Evolutionary conservation across 2,329 filamentous ascomycete species (phyloP), one percentile per base, ranked within the genome.

Genomic region (Pseudonectria buxi): DNA sequence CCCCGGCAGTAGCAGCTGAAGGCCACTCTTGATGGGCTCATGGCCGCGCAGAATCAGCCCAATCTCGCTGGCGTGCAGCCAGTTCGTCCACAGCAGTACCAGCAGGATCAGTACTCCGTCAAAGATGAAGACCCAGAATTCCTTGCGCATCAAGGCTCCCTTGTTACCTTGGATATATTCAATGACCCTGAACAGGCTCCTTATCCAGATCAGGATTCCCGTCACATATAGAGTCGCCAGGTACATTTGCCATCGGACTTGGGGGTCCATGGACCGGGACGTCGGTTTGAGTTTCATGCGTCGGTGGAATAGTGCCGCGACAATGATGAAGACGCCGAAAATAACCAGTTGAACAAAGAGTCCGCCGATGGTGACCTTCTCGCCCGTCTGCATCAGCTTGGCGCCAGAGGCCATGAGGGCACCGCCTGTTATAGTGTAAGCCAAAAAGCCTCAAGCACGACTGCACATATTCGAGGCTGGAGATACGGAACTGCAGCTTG

Each of bases 331-430:
- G 33, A 74, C 56, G 5, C 61, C 59, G 34, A 79, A 77, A 39
- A 72, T 66, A n/a, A 72, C 29, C 10, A 79, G 61, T 42, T 80
- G 76, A 1, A 78, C 50, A 7, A 70, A 57, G 2, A 80, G 56
- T 7, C 74, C 74, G 1, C 46, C 66, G 10, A 78, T 54, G 9
- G 78, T 67, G 28, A 78, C 54, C 3, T 65, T 62, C 34, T 71
- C 57, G 15, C 68, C 69, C 2, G 51, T 51, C n/a, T 51, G 42
- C 32, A 33, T 41, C 3, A 45, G 14, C 16, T 51, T 42, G 11
- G 32, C 33, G 12, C 36, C 38, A 7, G 34, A 12, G 2, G 49
- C 50, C 47, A 54, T 49, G 13, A 53, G 31, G 7, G 51, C 48
- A n/a, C 46, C 51, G 24, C 49, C 49, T 51, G 10, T 27, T 13